Percentiles rank a stretch among this genome's conserved stretches.
phyloP scores from a whole-genome alignment of 2,329 filamentous ascomycete species.

The Penicillium sumatraense region DNA sequence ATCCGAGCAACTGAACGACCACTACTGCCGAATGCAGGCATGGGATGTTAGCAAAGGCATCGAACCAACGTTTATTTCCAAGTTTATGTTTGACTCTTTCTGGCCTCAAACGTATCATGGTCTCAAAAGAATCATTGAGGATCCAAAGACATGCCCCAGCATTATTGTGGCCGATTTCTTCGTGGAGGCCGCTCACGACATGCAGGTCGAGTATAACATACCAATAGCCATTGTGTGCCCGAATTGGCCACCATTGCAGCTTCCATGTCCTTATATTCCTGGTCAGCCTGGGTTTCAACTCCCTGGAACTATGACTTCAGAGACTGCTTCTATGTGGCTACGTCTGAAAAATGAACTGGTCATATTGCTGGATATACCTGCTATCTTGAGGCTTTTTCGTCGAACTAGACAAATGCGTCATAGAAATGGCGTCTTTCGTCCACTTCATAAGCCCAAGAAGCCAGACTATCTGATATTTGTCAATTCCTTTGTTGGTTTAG shows the following conservation, averaged over 20 bases:
- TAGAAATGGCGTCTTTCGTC: conserved; percentile 38
- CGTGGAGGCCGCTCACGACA: conserved; percentile 49
- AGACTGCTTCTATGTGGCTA: conserved; percentile 44
- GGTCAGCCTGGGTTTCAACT: conserved; percentile 50
- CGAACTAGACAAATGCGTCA: conserved; percentile 42
- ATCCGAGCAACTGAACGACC: conserved; percentile 33
- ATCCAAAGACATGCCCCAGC: conserved; percentile 35
- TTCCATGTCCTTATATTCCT: conserved; percentile 46
- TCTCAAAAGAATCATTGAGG: conserved; percentile 28
- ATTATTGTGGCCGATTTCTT: conserved; percentile 53
- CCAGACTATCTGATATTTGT: conserved; percentile 50
- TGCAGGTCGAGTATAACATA: conserved; percentile 42
- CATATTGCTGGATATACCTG: conserved; percentile 34
- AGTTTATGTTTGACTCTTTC: conserved; percentile 44
- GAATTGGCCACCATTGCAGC: conserved; percentile 48
- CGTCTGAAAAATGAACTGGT: conserved; percentile 45
- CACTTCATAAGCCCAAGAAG: conserved; percentile 35
- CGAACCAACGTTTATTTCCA: conserved; percentile 39
- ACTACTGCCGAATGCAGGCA: conserved; percentile 42
- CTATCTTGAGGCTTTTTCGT: conserved; percentile 32
- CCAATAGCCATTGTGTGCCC: conserved; percentile 48
- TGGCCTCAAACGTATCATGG: conserved; percentile 39
- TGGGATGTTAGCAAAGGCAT: conserved; percentile 41
- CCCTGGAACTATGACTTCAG: conserved; percentile 42
- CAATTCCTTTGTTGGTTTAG: conserved; percentile 52